A percentile compares a stretch with the other conserved stretches of the same genome.
phyloP scores from a whole-genome alignment of 208 protist genomes.

The Leishmania major region DNA sequence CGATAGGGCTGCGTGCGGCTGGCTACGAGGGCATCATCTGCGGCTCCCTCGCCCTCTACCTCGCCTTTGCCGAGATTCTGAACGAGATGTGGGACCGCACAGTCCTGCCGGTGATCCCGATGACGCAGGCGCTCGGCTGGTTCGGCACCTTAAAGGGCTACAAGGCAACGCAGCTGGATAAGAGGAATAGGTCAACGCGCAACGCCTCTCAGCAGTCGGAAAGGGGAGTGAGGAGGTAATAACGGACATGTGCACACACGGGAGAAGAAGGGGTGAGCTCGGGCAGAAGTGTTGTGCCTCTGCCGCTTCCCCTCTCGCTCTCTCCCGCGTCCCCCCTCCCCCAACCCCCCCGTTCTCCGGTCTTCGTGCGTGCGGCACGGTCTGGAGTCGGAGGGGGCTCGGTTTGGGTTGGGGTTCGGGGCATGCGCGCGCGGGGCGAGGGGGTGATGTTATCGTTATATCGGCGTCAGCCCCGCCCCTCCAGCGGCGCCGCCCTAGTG shows the following conservation, averaged over 20 bases:
- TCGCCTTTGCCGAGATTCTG: slow-evolving; percentile 47
- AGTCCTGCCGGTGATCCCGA: slow-evolving; percentile 40
- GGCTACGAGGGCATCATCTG: slow-evolving; percentile 60
- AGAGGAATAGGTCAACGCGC: not conserved
- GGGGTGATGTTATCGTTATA: not conserved
- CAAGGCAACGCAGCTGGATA: not conserved
- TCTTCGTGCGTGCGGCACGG: too few relatives aligned
- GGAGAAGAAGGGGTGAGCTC: not conserved
- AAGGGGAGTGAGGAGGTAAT: not conserved
- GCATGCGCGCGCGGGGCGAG: too few relatives aligned
- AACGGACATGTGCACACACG: not conserved
- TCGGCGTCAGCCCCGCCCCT: not conserved
- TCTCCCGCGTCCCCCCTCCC: too few relatives aligned
- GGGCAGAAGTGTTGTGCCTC: not conserved
- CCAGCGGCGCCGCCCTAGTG: not conserved
- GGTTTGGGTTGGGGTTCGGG: too few relatives aligned
- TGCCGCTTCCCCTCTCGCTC: not conserved
- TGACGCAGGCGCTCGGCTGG: slow-evolving; percentile 35
- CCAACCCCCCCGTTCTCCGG: too few relatives aligned
- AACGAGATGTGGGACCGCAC: slow-evolving; percentile 46
- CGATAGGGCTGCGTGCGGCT: slow-evolving; percentile 25
- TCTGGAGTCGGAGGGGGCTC: too few relatives aligned
- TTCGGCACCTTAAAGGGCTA: slow-evolving; percentile 11
- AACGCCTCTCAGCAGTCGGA: not conserved
- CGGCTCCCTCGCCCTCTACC: slow-evolving; percentile 54